Conservation (phyloP, 257 asterid species). For the Coffea eugenioides region DNA sequence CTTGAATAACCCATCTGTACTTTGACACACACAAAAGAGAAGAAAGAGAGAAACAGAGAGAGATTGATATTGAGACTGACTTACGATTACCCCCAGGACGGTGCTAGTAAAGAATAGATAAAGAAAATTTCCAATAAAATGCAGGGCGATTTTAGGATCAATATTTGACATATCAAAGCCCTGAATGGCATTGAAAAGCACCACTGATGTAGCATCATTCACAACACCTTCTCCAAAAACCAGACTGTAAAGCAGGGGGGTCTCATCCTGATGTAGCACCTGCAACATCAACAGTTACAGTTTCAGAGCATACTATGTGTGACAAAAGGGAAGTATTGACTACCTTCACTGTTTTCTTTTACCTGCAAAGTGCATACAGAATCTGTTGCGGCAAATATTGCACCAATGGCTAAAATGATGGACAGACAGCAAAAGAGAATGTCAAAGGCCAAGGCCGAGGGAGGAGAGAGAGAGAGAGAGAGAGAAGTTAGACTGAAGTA, state of each 20-base stretch:
- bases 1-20: not conserved
- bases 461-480: not conserved
- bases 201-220: conserved; percentile 53
- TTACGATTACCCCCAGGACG: conserved; percentile 32
- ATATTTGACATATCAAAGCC: conserved; percentile 32
- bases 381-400: conserved; percentile 52
- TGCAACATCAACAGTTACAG: conserved; percentile 16
- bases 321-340: not conserved
- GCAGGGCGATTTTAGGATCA: conserved; percentile 25
- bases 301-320: conserved; percentile 5
- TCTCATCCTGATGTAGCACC: conserved; percentile 51
- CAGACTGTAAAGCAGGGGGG: conserved; percentile 50
- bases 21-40: not conserved
- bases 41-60: conserved; percentile 10
- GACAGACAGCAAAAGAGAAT: not conserved
- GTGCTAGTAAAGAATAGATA: conserved; percentile 47
- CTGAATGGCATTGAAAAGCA: conserved; percentile 50
- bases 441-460: not conserved
- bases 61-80: conserved; percentile 10
- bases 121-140: conserved; percentile 36
- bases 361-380: conserved; percentile 57
- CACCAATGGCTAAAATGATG: conserved; percentile 37
- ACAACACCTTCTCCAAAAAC: conserved; percentile 55
- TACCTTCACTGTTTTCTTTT: conserved; percentile 2
- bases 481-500: not conserved